These are phyloP conservation scores for Rhodotorula diobovata DNA, from an alignment of 768 basidiomycete genomes.

Conservation along the genomic window DNA sequence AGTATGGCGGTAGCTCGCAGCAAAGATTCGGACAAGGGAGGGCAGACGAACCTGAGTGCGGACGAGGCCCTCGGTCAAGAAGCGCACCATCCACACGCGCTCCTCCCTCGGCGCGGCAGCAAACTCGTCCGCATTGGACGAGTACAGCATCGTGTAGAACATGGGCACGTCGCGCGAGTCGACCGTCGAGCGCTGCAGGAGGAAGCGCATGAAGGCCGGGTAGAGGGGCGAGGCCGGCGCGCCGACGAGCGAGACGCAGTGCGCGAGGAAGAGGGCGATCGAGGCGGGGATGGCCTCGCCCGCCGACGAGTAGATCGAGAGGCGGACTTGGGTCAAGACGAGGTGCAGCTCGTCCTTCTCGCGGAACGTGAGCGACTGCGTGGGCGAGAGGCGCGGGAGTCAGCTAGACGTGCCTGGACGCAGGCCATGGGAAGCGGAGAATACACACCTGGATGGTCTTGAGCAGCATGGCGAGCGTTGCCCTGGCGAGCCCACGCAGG, in stretches of 20 bases:
- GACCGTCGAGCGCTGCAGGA: conserved; percentile 78
- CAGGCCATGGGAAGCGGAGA: conserved; percentile 5
- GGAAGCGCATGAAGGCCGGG: conserved; percentile 76
- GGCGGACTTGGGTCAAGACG: conserved; percentile 36
- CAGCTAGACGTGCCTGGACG: neutral
- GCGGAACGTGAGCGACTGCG: conserved; percentile 25
- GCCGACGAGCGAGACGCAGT: conserved; percentile 74
- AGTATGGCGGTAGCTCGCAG: fast-evolving
- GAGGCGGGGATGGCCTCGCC: conserved; percentile 64
- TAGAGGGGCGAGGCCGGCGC: conserved; percentile 85
- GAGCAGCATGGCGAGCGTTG: conserved; percentile 61
- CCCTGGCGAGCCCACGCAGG: conserved; percentile 58
- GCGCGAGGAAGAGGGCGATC: conserved; percentile 72
- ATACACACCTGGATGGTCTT: conserved; percentile 60
- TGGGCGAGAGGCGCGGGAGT: neutral
- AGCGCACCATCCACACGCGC: conserved; percentile 38
- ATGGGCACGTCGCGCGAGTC: conserved; percentile 82
- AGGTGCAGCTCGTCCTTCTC: conserved; percentile 42
- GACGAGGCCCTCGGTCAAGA: conserved; percentile 36
- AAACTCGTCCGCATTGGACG: conserved; percentile 34
- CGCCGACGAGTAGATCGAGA: conserved; percentile 23
- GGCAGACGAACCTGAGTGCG: conserved; percentile 31
- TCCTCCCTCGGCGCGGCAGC: conserved; percentile 29
- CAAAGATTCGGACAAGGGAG: neutral
- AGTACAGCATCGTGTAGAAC: conserved; percentile 79